A percentile compares a stretch with the other conserved stretches of the same genome.
These are phyloP conservation scores for Mycena indigotica DNA, from an alignment of 768 basidiomycete species.

Conservation along the genomic window DNA sequence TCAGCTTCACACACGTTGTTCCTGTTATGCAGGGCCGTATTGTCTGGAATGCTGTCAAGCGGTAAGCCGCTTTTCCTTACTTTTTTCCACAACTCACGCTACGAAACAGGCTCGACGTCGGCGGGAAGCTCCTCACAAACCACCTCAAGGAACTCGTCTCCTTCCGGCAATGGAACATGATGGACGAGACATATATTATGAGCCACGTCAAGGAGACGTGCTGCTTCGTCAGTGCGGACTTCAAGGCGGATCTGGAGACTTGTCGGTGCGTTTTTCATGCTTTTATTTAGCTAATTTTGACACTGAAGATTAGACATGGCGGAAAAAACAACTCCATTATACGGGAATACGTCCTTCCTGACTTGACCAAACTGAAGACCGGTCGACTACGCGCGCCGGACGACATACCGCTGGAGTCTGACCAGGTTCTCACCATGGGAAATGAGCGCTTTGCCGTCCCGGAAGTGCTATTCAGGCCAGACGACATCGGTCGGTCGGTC, in stretches of 20 bases:
- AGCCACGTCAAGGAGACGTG: constrained; percentile 90
- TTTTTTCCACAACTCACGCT: constrained; percentile 17
- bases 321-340: constrained; percentile 68
- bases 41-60: constrained; percentile 79
- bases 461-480: constrained; percentile 89
- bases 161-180: constrained; percentile 98
- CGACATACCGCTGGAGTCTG: constrained; percentile 55
- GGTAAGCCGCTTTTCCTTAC: constrained; percentile 47
- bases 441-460: constrained; percentile 92
- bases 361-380: constrained; percentile 69
- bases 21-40: constrained; percentile 77
- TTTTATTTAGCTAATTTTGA: constrained; percentile 5
- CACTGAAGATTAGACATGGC: too few species aligned
- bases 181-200: constrained; percentile 94
- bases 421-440: constrained; percentile 80
- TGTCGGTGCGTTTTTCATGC: constrained; percentile 68
- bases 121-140: constrained; percentile 94
- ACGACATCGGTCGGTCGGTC: constrained; percentile 73
- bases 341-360: constrained; percentile 89
- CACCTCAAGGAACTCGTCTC: constrained; percentile 92
- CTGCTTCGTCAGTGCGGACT: constrained; percentile 81
- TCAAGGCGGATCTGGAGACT: constrained; percentile 70
- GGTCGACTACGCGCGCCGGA: constrained; percentile 58
- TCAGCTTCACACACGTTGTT: constrained; percentile 91
- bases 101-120: constrained; percentile 90